phyloP scores from a whole-genome alignment of 352 stramenopile genomes.

The Phytopythium helicoides region DNA sequence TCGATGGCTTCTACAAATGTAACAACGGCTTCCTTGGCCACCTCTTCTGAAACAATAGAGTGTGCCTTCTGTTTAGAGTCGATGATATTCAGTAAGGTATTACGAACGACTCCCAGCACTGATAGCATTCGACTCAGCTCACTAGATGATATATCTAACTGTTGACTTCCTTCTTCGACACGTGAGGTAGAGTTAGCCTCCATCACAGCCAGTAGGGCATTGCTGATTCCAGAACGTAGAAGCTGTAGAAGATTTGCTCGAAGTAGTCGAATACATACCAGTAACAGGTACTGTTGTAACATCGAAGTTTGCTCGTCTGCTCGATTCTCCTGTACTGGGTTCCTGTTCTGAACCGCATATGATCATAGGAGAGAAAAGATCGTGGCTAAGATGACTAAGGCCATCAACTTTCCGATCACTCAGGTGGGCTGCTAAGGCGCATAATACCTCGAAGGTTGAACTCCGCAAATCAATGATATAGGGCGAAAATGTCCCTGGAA shows the following conservation, averaged over 20 bases:
- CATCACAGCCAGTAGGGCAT: constrained; percentile 22
- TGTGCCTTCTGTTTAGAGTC: constrained; percentile 28
- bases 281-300: constrained; percentile 62
- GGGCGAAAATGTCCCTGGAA: constrained; percentile 41
- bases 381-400: constrained; percentile 7
- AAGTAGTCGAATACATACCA: constrained; percentile 66
- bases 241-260: constrained; percentile 76
- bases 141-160: too few relatives aligned
- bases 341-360: too few relatives aligned
- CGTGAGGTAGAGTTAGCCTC: background rate
- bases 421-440: constrained; percentile 35
- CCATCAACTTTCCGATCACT: constrained; percentile 34
- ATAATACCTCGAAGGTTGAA: constrained; percentile 44
- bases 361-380: background rate
- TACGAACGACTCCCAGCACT: constrained; percentile 10
- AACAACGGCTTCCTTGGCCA: constrained; percentile 33
- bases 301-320: too few relatives aligned
- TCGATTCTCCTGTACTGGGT: background rate
- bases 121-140: too few relatives aligned
- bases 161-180: too few relatives aligned
- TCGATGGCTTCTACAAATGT: constrained; percentile 83
- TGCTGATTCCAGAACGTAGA: constrained; percentile 51
- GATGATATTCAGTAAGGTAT: constrained; percentile 26
- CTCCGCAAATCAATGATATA: constrained; percentile 42
- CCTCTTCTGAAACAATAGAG: background rate